Conservation (phyloP, 2,329 filamentous ascomycete species). For the Alternaria sp. region DNA sequence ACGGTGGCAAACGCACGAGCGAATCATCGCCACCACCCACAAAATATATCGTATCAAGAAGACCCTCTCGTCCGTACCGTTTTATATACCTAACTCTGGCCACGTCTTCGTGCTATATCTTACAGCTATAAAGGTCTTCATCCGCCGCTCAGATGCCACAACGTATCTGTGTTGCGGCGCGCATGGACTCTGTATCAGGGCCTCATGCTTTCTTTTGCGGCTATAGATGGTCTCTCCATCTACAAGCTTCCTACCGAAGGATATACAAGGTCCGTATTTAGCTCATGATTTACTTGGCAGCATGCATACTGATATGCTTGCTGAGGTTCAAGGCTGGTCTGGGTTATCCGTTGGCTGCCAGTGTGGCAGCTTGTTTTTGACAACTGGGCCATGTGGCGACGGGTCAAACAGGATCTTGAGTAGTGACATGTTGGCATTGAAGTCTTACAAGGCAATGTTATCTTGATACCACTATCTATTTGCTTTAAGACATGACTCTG, state of each 20-base stretch:
- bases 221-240: background rate
- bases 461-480: background rate
- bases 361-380: background rate
- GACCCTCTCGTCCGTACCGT: background rate
- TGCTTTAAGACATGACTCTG: background rate
- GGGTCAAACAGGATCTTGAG: background rate
- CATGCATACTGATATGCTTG: background rate
- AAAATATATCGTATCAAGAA: background rate
- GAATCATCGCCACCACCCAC: background rate
- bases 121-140: background rate
- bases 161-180: background rate
- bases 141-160: background rate
- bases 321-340: background rate
- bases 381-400: background rate
- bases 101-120: accelerated
- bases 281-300: background rate
- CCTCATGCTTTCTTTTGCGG: background rate
- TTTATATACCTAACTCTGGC: background rate
- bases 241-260: background rate
- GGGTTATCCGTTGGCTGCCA: background rate
- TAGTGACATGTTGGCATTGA: background rate
- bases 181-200: background rate
- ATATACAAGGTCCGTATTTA: background rate
- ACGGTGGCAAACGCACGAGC: too few relatives aligned
- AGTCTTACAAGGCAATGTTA: background rate